Base-by-base conservation (phyloP, 129 eudicot species). In the Rutidosis leptorrhynchoides region DNA sequence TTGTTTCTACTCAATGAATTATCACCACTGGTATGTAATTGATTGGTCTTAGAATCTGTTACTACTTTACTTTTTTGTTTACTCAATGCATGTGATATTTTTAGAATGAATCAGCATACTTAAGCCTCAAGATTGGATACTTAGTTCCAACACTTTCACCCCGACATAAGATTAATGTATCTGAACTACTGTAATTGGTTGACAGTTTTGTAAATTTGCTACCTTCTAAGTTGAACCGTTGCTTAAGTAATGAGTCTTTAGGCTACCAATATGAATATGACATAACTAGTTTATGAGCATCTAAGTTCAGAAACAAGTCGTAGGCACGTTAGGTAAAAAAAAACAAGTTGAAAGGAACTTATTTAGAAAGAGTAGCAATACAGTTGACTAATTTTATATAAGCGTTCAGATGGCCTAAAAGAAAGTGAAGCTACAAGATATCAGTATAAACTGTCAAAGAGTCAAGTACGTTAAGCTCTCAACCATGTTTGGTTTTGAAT, bases 1-100 rank as follows among this genome's bases (percentile, higher is more conserved):
- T 73, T 94, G 99, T 70, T 89, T 94, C 70, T 94, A 94, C 70
- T 94, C 99, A 19, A 94, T 94, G 99, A 94, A 94, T 75, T 94
- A 94, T 83, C 99, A 66, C 70, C 99, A 94, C 85, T 94, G 99
- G 99, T 94, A 83, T 62, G 99, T 70, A 65, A 35, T 66, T 67
- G 59, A 26, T 43, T 68, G 17, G 29, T 28, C 64, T 17, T 25
- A 33, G 26, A 33, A 43, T 12, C 51, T 24, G 68, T 33, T 69
- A 49, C 27, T 23, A 22, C 46, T 26, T 40, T 23, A 1, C 17
- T 63, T 30, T 48, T 19, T 12, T 32, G 30, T 29, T 40, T 30
- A 32, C 54, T 26, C 16, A 45, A 26, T 65, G 55, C 58, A 26
- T 5, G 25, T 26, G 53, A 40, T 25, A 26, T 16, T 16, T 23